Evolutionary conservation across 1,284 basidiomycete genomes (phyloP).

Genomic region (Boletus holoroseus): DNA sequence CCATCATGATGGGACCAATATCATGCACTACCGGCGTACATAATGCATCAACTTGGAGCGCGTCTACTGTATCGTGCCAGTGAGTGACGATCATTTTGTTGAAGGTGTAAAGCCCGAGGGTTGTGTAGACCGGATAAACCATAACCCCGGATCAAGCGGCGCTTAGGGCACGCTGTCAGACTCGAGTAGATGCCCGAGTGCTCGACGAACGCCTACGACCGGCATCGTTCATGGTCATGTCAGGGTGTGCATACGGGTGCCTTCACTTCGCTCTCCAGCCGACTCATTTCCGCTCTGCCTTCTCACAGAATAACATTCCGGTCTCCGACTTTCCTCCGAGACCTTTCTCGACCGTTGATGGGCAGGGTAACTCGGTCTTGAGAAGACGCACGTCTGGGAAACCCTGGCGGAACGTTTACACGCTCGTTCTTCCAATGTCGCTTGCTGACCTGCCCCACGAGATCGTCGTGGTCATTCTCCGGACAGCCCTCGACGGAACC

Average conservation of each 20-base stretch:
- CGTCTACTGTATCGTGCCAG: not conserved
- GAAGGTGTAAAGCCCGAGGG: too few relatives aligned
- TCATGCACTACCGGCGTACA: too few relatives aligned
- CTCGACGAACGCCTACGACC: not conserved
- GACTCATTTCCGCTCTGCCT: not conserved
- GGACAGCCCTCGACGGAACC: constrained; percentile 10
- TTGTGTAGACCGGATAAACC: too few relatives aligned
- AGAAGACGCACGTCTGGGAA: not conserved
- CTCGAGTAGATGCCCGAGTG: too few relatives aligned
- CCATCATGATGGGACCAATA: not conserved
- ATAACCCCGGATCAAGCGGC: too few relatives aligned
- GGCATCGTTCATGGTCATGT: not conserved
- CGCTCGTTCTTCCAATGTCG: constrained; percentile 1
- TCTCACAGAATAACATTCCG: not conserved
- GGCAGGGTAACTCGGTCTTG: not conserved
- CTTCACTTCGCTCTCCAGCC: not conserved
- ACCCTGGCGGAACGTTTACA: not conserved
- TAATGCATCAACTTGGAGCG: too few relatives aligned
- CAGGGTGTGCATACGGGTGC: not conserved
- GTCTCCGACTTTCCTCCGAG: constrained; percentile 2
- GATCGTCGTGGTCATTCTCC: constrained; percentile 21
- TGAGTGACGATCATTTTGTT: not conserved
- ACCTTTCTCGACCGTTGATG: not conserved
- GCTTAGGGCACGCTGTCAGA: too few relatives aligned
- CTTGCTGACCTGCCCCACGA: constrained; percentile 25